Evolutionary conservation across 2,329 filamentous ascomycete genomes (phyloP).

Genomic region (Cordyceps tenuipes): DNA sequence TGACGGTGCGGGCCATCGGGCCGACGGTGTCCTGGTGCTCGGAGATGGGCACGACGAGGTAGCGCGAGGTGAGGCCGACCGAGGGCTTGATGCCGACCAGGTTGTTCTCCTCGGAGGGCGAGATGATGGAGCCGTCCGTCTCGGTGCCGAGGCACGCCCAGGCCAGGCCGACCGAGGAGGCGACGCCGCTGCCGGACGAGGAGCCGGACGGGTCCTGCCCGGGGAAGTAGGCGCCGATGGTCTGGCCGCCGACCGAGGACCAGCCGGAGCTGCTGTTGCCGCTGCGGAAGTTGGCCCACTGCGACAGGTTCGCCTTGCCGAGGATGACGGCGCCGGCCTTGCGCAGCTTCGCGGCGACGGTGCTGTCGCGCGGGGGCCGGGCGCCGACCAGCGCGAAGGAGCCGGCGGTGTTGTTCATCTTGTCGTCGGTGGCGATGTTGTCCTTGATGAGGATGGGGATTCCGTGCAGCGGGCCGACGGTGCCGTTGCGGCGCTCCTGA

Average conservation of each 20-base stretch:
- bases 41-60: conserved; percentile 57
- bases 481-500: conserved; percentile 14
- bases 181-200: conserved; percentile 53
- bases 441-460: conserved; percentile 56
- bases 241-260: conserved; percentile 55
- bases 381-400: conserved; percentile 51
- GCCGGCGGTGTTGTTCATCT: conserved; percentile 52
- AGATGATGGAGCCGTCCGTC: conserved; percentile 54
- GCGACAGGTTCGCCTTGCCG: conserved; percentile 54
- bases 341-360: conserved; percentile 48
- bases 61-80: conserved; percentile 53
- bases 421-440: conserved; percentile 52
- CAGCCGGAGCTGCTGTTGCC: conserved; percentile 53
- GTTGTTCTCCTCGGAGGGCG: conserved; percentile 44
- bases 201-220: conserved; percentile 53
- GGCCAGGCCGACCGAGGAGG: conserved; percentile 53
- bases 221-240: conserved; percentile 50
- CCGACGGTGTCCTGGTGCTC: conserved; percentile 56
- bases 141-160: conserved; percentile 52
- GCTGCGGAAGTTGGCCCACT: conserved; percentile 56
- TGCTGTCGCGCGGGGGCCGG: conserved; percentile 46
- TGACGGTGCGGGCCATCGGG: conserved; percentile 52
- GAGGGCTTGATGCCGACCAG: conserved; percentile 61
- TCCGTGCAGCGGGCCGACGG: conserved; percentile 43
- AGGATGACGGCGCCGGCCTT: conserved; percentile 53